Percentiles rank a stretch among this genome's conserved stretches.
Conservation (phyloP, 2,329 filamentous ascomycete genomes). For the Cercospora canescens region DNA sequence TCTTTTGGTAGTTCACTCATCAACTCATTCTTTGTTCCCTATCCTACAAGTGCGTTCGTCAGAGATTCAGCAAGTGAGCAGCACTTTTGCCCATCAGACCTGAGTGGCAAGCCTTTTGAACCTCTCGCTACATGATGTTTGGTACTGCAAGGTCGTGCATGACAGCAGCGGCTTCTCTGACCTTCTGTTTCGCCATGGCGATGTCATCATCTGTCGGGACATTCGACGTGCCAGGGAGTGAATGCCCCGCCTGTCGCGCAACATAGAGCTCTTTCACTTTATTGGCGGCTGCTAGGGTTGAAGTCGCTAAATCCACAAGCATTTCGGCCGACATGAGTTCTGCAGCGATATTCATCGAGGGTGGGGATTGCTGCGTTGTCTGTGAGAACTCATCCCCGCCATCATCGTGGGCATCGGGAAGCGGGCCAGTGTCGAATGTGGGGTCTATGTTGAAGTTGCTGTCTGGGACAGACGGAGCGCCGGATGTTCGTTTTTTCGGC, state of each 20-base stretch:
- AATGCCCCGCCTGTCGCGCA: constrained; percentile 23
- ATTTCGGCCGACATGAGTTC: constrained; percentile 32
- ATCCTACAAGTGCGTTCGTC: not conserved
- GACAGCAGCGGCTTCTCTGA: constrained; percentile 28
- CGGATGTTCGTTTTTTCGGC: constrained; percentile 21
- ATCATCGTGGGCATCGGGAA: not conserved
- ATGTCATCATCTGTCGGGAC: constrained; percentile 27
- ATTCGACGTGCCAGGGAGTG: constrained; percentile 17
- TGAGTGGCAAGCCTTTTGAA: not conserved
- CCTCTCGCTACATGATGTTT: not conserved
- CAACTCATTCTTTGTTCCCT: not conserved
- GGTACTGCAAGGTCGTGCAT: constrained; percentile 20
- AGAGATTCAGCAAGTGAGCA: not conserved
- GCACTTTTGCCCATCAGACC: not conserved
- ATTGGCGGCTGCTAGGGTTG: constrained; percentile 26
- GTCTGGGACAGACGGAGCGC: not conserved
- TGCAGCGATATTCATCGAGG: constrained; percentile 18
- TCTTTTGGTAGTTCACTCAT: not conserved
- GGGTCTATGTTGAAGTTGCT: constrained; percentile 11
- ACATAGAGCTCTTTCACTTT: constrained; percentile 27
- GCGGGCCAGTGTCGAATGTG: not conserved
- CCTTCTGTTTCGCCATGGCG: constrained; percentile 24
- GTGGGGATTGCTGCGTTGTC: not conserved
- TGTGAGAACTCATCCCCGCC: not conserved
- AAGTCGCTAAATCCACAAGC: constrained; percentile 29